phyloP scores from a whole-genome alignment of 1,284 basidiomycete genomes.

The Irpex lacteus region DNA sequence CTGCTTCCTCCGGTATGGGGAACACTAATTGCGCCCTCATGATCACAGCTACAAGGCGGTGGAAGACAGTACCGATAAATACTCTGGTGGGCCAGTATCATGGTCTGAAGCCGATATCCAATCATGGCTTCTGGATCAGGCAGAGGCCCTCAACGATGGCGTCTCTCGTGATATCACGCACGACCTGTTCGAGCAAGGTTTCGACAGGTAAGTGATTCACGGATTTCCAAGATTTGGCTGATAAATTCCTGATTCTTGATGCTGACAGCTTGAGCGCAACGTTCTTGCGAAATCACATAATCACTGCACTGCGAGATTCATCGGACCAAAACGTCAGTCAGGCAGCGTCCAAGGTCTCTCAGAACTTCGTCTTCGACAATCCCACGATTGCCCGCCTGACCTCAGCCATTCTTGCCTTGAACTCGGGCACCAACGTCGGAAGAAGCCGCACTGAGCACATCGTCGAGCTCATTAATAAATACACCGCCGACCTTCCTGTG shows the following conservation, averaged over 20 bases:
- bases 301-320: slow-evolving; percentile 22
- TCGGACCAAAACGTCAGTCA: slow-evolving; percentile 1
- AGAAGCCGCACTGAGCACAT: slow-evolving; percentile 5
- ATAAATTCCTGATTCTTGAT: not conserved
- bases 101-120: slow-evolving; percentile 25
- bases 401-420: slow-evolving; percentile 1
- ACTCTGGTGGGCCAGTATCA: slow-evolving; percentile 18
- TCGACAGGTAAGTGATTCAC: slow-evolving; percentile 29
- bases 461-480: slow-evolving; percentile 5
- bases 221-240: not conserved
- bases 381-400: slow-evolving; percentile 15
- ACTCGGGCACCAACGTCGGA: not conserved
- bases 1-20: not conserved
- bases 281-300: slow-evolving; percentile 30
- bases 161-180: slow-evolving; percentile 10
- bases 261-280: slow-evolving; percentile 32
- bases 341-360: slow-evolving; percentile 3
- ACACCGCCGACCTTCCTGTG: slow-evolving; percentile 9
- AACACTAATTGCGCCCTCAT: not conserved
- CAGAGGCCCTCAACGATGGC: slow-evolving; percentile 20
- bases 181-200: slow-evolving; percentile 34
- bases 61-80: slow-evolving; percentile 17
- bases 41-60: slow-evolving; percentile 23
- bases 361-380: slow-evolving; percentile 14
- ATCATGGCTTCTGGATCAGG: slow-evolving; percentile 30